A percentile compares a stretch with the other conserved stretches of the same genome.
Conservation (phyloP, 192 early-diverging fungal species). For the Coemansia guatemalensis region DNA sequence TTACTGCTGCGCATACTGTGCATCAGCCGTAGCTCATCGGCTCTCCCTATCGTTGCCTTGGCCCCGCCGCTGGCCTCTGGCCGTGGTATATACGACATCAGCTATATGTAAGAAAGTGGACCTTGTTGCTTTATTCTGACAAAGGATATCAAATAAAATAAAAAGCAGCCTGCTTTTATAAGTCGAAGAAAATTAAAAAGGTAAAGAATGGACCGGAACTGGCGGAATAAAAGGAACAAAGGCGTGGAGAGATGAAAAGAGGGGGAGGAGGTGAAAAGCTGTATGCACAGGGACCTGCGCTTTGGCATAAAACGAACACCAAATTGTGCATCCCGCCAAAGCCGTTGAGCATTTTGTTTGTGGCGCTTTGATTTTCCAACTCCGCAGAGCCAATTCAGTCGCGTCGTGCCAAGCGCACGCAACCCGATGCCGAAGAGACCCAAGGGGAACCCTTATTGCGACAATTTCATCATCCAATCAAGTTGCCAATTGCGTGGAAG, state of each 20-base stretch:
- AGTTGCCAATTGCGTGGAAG: too few relatives aligned
- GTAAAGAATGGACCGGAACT: background rate
- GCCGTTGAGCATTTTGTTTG: background rate
- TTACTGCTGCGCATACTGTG: constrained; percentile 24
- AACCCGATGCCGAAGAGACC: too few relatives aligned
- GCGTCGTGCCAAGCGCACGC: too few relatives aligned
- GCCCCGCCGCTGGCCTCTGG: constrained; percentile 7
- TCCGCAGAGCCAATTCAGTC: constrained; percentile 2
- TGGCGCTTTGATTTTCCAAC: constrained; percentile 15
- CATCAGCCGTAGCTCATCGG: constrained; percentile 32
- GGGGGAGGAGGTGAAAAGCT: background rate
- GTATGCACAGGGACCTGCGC: constrained; percentile 6
- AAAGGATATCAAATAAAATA: background rate
- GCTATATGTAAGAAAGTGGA: background rate
- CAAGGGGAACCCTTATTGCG: too few relatives aligned
- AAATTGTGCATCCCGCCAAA: background rate
- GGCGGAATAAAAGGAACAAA: background rate
- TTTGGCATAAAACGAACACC: constrained; percentile 10
- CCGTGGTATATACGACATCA: constrained; percentile 40
- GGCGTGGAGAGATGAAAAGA: constrained; percentile 3
- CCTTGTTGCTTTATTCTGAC: background rate
- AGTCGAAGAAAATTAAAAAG: constrained; percentile 7
- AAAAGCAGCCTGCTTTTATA: background rate
- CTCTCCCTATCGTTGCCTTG: constrained; percentile 18
- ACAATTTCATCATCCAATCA: too few relatives aligned